Conservation (phyloP, 75 land plant species). For the Azolla pinnata region DNA sequence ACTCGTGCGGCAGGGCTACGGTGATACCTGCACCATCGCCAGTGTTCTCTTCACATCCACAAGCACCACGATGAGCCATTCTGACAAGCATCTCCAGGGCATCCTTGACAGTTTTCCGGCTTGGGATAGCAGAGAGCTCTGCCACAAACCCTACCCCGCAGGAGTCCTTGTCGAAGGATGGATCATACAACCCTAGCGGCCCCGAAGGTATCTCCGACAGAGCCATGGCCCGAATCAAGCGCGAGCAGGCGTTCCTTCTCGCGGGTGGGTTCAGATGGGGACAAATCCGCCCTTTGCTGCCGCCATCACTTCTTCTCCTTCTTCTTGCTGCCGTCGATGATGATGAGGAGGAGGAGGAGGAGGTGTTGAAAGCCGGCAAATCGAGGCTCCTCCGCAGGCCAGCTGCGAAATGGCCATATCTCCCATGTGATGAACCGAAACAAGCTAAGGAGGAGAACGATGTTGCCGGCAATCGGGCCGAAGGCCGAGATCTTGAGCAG, state of each 20-base stretch:
- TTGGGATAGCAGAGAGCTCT: constrained; percentile 74
- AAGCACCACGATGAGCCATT: constrained; percentile 96
- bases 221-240: constrained; percentile 19
- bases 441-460: too few relatives aligned
- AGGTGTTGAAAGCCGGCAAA: neutral
- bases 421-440: neutral
- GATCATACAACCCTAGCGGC: constrained; percentile 82
- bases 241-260: constrained; percentile 18
- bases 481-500: too few relatives aligned
- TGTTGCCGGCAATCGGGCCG: too few relatives aligned
- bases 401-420: neutral
- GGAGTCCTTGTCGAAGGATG: constrained; percentile 80
- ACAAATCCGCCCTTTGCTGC: neutral
- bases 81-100: constrained; percentile 83
- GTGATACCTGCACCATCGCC: constrained; percentile 99
- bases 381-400: neutral
- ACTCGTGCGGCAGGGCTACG: constrained; percentile 80
- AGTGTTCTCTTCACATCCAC: constrained; percentile 95
- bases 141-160: constrained; percentile 99
- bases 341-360: neutral
- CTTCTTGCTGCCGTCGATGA: too few relatives aligned
- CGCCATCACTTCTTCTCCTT: too few relatives aligned
- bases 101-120: constrained; percentile 94
- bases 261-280: neutral
- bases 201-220: constrained; percentile 76